Conservation (phyloP, 2,329 filamentous ascomycete species). For the Ascosphaera aggregata region DNA sequence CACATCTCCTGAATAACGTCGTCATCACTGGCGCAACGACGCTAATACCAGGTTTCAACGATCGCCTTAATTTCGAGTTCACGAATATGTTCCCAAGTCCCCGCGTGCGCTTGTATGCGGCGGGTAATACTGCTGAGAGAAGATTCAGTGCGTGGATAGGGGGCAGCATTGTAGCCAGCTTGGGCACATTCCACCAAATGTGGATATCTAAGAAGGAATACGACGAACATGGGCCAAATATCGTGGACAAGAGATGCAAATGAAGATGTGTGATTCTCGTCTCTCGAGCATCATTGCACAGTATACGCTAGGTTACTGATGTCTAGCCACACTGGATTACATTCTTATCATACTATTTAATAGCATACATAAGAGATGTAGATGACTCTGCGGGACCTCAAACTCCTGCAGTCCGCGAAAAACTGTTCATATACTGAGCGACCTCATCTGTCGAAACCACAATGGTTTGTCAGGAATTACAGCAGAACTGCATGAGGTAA, state of each 20-base stretch:
- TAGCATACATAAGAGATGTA: too few relatives aligned
- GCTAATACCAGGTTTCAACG: slow-evolving; percentile 75
- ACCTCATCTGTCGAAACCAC: too few relatives aligned
- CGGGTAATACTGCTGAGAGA: slow-evolving; percentile 65
- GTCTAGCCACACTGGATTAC: too few relatives aligned
- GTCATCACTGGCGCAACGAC: slow-evolving; percentile 79
- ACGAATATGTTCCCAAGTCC: slow-evolving; percentile 60
- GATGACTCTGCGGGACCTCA: too few relatives aligned
- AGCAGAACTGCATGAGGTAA: too few relatives aligned
- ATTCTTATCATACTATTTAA: too few relatives aligned
- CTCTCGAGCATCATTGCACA: too few relatives aligned
- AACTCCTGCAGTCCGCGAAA: too few relatives aligned
- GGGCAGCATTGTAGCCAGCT: slow-evolving; percentile 78
- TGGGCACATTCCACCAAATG: slow-evolving; percentile 98
- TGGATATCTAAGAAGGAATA: slow-evolving; percentile 98
- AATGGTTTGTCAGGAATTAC: too few relatives aligned
- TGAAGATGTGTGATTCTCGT: slow-evolving; percentile 17
- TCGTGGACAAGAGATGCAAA: slow-evolving; percentile 94
- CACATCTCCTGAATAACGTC: slow-evolving; percentile 65
- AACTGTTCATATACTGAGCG: too few relatives aligned
- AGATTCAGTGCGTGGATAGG: slow-evolving; percentile 92
- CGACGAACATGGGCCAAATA: slow-evolving; percentile 72
- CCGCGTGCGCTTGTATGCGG: slow-evolving; percentile 69
- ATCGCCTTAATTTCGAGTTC: slow-evolving; percentile 70
- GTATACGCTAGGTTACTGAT: too few relatives aligned